Evolutionary conservation across 129 eudicot species (phyloP).

Genomic region (Artemisia argyi): DNA sequence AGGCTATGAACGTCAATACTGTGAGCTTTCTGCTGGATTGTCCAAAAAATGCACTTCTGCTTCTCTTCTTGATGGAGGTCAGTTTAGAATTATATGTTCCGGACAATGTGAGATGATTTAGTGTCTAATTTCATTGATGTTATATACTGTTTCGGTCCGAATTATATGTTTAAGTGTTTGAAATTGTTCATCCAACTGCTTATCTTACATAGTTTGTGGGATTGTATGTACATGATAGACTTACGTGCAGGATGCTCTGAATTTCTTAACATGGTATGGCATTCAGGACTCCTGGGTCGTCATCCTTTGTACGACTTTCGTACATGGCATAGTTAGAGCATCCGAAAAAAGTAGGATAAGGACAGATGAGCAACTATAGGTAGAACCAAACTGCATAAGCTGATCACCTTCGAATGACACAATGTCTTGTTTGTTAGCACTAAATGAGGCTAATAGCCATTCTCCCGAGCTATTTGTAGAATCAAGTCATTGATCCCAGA

Average conservation of each 20-base stretch:
- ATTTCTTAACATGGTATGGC: background rate
- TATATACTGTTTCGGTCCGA: too few species aligned
- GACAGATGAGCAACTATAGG: background rate
- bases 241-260: constrained; percentile 1
- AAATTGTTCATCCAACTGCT: too few species aligned
- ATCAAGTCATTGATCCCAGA: background rate
- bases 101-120: background rate
- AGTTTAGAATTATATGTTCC: background rate
- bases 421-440: background rate
- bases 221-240: background rate
- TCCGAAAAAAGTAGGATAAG: background rate
- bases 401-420: background rate
- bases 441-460: background rate
- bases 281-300: background rate
- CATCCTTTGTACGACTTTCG: too few species aligned
- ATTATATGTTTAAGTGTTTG: too few species aligned
- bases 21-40: constrained; percentile 65
- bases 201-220: background rate
- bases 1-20: constrained; percentile 71
- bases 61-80: constrained; percentile 56
- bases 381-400: background rate
- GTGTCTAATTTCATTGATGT: background rate
- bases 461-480: background rate
- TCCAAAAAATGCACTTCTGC: constrained; percentile 60
- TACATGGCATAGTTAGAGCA: background rate